phyloP scores from a whole-genome alignment of 1,284 basidiomycete genomes.

The Ganoderma boninense region DNA sequence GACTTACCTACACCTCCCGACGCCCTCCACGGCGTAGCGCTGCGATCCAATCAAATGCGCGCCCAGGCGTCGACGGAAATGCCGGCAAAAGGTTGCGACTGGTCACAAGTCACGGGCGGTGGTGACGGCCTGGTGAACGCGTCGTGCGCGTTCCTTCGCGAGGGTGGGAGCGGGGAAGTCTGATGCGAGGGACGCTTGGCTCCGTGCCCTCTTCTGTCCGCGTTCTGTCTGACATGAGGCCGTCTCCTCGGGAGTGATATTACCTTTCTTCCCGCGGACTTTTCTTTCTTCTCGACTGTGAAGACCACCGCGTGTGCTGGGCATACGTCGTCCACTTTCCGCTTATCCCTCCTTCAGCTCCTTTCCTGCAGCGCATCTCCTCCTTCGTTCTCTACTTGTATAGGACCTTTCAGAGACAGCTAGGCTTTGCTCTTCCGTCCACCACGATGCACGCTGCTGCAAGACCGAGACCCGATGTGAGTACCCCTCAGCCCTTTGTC shows the following conservation, averaged over 20 bases:
- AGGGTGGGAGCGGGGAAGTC: slow-evolving; percentile 16
- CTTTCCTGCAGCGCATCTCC: slow-evolving; percentile 3
- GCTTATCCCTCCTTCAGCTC: slow-evolving; percentile 13
- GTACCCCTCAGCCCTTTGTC: slow-evolving; percentile 20
- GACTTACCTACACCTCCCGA: slow-evolving; percentile 5
- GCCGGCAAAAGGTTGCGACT: slow-evolving; percentile 17
- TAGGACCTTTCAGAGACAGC: slow-evolving; percentile 10
- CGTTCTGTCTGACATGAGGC: slow-evolving; percentile 35
- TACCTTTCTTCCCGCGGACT: slow-evolving; percentile 26
- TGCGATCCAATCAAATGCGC: neutral
- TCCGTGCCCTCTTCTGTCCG: slow-evolving; percentile 24
- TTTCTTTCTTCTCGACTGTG: slow-evolving; percentile 31
- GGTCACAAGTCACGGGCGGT: slow-evolving; percentile 24
- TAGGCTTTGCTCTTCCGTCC: slow-evolving; percentile 8
- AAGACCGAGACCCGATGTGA: slow-evolving; percentile 20
- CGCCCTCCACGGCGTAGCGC: neutral
- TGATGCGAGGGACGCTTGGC: slow-evolving; percentile 13
- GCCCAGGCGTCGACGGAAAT: neutral
- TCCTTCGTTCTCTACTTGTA: slow-evolving; percentile 14
- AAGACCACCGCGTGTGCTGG: slow-evolving; percentile 38
- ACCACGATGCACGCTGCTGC: slow-evolving; percentile 20
- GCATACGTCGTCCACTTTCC: slow-evolving; percentile 31
- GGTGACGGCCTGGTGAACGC: slow-evolving; percentile 31
- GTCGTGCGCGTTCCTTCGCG: slow-evolving; percentile 27
- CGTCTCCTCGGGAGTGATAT: slow-evolving; percentile 23